These are phyloP conservation scores for Kwoniella newhampshirensis DNA, from an alignment of 768 basidiomycete species.

Conservation along the genomic window DNA sequence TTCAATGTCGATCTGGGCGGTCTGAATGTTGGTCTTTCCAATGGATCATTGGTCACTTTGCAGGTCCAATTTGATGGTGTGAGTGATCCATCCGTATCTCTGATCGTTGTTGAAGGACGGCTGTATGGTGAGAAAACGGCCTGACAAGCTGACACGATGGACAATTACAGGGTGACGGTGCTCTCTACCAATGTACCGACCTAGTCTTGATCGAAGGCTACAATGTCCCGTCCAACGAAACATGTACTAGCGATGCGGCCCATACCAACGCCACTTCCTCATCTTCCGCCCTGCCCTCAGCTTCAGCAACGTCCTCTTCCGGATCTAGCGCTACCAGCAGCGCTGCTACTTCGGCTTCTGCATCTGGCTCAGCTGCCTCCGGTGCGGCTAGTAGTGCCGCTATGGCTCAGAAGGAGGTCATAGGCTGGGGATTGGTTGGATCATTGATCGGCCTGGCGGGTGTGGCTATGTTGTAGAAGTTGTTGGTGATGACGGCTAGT, in stretches of 20 bases:
- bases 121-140: background rate
- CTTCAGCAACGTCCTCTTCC: background rate
- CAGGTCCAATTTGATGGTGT: conserved; percentile 54
- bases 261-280: background rate
- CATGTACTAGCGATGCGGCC: conserved; percentile 32
- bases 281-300: background rate
- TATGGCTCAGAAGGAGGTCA: conserved; percentile 1
- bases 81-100: conserved; percentile 14
- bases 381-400: conserved; percentile 6
- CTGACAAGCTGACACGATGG: background rate
- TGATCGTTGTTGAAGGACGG: too few relatives aligned
- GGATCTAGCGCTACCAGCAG: background rate
- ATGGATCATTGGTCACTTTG: conserved; percentile 73
- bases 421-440: conserved; percentile 1
- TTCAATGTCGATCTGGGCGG: conserved; percentile 64
- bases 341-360: background rate
- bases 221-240: conserved; percentile 57
- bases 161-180: conserved; percentile 61
- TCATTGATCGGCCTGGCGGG: conserved; percentile 4
- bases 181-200: conserved; percentile 77
- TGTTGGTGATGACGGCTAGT: too few relatives aligned
- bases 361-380: background rate
- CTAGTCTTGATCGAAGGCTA: conserved; percentile 64
- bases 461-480: conserved; percentile 2
- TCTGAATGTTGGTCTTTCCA: conserved; percentile 59